A percentile compares a stretch with the other conserved stretches of the same genome.
Evolutionary conservation across 2,329 filamentous ascomycete species (phyloP).

Genomic region (Taxawa tesnikishii): DNA sequence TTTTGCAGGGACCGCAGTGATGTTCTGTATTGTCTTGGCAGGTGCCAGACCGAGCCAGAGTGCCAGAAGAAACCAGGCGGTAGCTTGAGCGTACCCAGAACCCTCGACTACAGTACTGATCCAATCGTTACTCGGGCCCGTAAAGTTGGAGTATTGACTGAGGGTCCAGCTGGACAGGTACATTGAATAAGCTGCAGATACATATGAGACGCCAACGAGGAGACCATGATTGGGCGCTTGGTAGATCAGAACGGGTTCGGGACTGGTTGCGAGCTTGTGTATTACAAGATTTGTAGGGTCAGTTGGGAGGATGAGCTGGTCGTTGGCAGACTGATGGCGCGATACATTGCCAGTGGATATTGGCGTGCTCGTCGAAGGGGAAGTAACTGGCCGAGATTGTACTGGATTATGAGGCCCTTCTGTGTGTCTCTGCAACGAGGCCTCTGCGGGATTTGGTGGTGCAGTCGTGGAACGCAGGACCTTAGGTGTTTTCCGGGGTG

Average conservation of each 20-base stretch:
- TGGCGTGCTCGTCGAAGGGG: no score
- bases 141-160: neutral
- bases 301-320: neutral
- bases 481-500: neutral
- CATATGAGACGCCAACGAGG: neutral
- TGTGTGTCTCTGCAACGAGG: no score
- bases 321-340: neutral
- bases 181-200: neutral
- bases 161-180: neutral
- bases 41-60: neutral
- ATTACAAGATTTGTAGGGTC: no score
- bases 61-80: neutral
- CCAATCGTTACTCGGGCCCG: no score
- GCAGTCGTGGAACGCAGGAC: neutral
- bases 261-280: neutral
- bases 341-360: neutral
- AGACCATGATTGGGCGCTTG: slow-evolving; percentile 3
- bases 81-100: no score
- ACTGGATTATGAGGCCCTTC: no score
- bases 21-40: neutral
- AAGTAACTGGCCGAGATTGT: no score
- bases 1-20: neutral
- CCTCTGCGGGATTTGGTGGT: neutral
- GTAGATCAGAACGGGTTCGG: slow-evolving; percentile 4
- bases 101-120: no score